These are phyloP conservation scores for Solanum medicagineum DNA, from an alignment of 257 asterid species.

Conservation along the genomic window DNA sequence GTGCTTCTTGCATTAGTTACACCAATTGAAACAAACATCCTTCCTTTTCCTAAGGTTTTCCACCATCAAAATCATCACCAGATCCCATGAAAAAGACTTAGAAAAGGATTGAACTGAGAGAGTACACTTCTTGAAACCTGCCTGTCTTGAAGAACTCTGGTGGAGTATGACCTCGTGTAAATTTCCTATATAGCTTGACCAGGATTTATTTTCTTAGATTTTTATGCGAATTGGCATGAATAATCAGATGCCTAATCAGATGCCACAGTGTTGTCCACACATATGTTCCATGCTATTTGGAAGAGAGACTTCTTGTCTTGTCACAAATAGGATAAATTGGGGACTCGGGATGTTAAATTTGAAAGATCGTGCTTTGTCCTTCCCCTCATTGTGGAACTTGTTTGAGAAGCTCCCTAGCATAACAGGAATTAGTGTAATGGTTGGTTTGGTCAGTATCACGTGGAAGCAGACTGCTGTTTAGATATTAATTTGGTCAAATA, in stretches of 20 bases:
- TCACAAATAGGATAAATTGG: not conserved
- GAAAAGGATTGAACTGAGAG: not conserved
- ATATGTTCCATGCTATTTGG: not conserved
- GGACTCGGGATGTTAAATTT: not conserved
- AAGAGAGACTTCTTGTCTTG: not conserved
- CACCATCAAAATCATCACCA: not conserved
- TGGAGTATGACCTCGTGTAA: not conserved
- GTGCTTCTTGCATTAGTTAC: no score
- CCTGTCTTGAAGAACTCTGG: not conserved
- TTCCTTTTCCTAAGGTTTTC: no score
- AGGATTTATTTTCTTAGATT: not conserved
- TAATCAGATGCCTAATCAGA: not conserved
- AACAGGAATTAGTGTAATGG: not conserved
- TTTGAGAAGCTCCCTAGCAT: not conserved
- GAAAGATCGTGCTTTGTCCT: not conserved
- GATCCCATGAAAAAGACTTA: not conserved
- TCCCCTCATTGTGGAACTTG: not conserved
- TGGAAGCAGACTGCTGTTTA: not conserved
- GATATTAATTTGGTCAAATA: not conserved
- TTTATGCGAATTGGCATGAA: not conserved
- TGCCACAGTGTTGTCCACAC: not conserved
- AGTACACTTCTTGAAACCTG: not conserved
- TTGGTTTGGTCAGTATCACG: not conserved
- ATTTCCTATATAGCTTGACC: not conserved
- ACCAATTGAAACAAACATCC: no score